A percentile compares a stretch with the other conserved stretches of the same genome.
Evolutionary conservation across 169 alveolate genomes (phyloP).

Genomic region (Plasmodium knowlesi): DNA sequence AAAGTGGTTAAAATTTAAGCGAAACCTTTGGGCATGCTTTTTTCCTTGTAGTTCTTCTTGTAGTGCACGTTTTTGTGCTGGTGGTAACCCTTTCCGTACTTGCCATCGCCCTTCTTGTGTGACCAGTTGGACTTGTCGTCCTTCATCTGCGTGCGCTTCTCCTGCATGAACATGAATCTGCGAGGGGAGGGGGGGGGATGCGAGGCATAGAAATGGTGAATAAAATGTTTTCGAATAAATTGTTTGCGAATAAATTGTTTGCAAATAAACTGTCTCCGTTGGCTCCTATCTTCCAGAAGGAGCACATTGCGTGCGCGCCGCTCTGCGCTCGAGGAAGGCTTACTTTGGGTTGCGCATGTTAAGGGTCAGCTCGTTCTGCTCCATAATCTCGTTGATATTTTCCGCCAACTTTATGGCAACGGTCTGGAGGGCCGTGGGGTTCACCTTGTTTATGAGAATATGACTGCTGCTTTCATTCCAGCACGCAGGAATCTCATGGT

Average conservation of each 20-base stretch:
- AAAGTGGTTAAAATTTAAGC: constrained; percentile 16
- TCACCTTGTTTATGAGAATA: constrained; percentile 90
- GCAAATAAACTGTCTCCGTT: not conserved
- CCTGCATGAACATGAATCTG: constrained; percentile 69
- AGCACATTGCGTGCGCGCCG: not conserved
- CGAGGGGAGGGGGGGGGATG: not conserved
- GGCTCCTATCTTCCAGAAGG: not conserved
- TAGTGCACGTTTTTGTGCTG: constrained; percentile 47
- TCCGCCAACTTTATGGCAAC: constrained; percentile 88
- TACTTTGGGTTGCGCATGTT: constrained; percentile 91
- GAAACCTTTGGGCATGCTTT: constrained; percentile 8
- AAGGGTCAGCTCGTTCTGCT: constrained; percentile 88
- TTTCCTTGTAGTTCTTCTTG: constrained; percentile 62
- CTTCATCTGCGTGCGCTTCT: constrained; percentile 49
- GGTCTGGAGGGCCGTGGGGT: constrained; percentile 91
- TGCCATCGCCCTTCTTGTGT: constrained; percentile 50
- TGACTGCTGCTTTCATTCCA: constrained; percentile 93
- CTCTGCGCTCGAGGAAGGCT: constrained; percentile 1
- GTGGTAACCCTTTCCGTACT: constrained; percentile 47
- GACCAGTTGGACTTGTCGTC: constrained; percentile 64
- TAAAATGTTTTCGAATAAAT: not conserved
- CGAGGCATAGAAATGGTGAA: not conserved
- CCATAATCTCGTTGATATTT: constrained; percentile 87
- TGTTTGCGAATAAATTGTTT: not conserved
- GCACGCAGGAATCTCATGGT: constrained; percentile 91